Conservation (phyloP, 2,329 filamentous ascomycete genomes). For the Penicillium sp. region DNA sequence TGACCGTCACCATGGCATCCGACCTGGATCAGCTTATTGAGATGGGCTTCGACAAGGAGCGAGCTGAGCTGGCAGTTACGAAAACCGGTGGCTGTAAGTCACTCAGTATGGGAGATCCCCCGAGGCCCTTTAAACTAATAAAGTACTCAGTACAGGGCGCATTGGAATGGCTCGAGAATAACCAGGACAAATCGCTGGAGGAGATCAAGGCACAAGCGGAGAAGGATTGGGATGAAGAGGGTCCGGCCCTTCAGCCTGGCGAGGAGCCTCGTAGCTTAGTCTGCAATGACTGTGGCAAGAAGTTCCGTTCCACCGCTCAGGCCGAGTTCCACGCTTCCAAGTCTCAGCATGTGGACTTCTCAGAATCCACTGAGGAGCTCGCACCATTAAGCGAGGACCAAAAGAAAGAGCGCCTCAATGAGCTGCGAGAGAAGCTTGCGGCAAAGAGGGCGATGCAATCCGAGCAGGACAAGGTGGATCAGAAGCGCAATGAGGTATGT, state of each 20-base stretch:
- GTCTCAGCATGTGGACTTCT: slow-evolving; percentile 87
- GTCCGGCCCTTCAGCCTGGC: slow-evolving; percentile 66
- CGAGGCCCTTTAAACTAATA: slow-evolving; percentile 13
- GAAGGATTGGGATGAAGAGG: slow-evolving; percentile 56
- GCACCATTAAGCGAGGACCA: slow-evolving; percentile 88
- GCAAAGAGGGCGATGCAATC: slow-evolving; percentile 69
- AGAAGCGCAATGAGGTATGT: slow-evolving; percentile 77
- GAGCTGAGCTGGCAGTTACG: slow-evolving; percentile 79
- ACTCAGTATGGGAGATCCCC: neutral
- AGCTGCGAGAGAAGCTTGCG: slow-evolving; percentile 68
- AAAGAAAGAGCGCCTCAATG: slow-evolving; percentile 74
- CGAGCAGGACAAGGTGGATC: slow-evolving; percentile 72
- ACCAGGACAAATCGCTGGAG: slow-evolving; percentile 82
- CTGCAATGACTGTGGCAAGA: slow-evolving; percentile 94
- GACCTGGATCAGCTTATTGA: slow-evolving; percentile 62
- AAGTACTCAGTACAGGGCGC: slow-evolving; percentile 71
- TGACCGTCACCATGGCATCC: slow-evolving; percentile 37
- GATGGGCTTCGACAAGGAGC: slow-evolving; percentile 78
- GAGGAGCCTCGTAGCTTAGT: slow-evolving; percentile 75
- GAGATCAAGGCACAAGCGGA: slow-evolving; percentile 65
- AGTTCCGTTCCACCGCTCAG: slow-evolving; percentile 74
- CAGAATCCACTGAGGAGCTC: slow-evolving; percentile 89
- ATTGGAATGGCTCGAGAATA: slow-evolving; percentile 90
- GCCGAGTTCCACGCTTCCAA: slow-evolving; percentile 90
- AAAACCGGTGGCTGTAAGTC: slow-evolving; percentile 73